Evolutionary conservation across 2,329 filamentous ascomycete species (phyloP).

Genomic region (Chaetomiaceae sp.): DNA sequence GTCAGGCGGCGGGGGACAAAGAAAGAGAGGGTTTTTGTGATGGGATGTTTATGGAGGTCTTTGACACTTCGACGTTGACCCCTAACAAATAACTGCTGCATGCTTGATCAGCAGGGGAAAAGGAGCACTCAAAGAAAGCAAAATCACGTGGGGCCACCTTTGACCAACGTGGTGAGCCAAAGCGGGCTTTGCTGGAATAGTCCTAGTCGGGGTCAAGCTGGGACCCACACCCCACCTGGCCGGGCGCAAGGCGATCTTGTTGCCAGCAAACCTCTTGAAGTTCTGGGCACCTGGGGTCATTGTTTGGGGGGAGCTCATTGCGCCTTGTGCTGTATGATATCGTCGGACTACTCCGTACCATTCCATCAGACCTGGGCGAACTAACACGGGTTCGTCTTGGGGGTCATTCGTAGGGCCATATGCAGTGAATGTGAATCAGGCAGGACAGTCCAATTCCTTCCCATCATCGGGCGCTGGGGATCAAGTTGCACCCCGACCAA

Average conservation of each 20-base stretch:
- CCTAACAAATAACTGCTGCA: too few relatives aligned
- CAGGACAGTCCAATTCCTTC: too few relatives aligned
- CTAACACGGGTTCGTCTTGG: constrained; percentile 7
- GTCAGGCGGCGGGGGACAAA: too few relatives aligned
- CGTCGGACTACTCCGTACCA: constrained; percentile 1
- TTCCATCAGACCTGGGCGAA: constrained; percentile 1
- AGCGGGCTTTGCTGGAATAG: constrained; percentile 10
- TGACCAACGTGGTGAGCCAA: constrained; percentile 13
- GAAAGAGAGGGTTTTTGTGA: too few relatives aligned
- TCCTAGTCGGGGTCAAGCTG: constrained; percentile 12
- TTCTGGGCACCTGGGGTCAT: constrained; percentile 7
- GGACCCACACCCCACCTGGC: neutral
- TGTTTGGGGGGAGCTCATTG: constrained; percentile 4
- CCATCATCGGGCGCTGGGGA: too few relatives aligned
- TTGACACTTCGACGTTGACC: too few relatives aligned
- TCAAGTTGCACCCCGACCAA: too few relatives aligned
- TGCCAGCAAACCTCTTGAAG: constrained; percentile 12
- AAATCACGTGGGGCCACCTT: constrained; percentile 13
- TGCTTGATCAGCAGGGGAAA: neutral
- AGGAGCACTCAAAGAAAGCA: neutral
- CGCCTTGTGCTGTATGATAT: neutral
- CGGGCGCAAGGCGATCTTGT: neutral
- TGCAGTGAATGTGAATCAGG: neutral
- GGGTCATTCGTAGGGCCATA: constrained; percentile 2
- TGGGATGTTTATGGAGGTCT: too few relatives aligned